Conservation (phyloP, 2,329 filamentous ascomycete genomes). For the Lachnellula occidentalis region DNA sequence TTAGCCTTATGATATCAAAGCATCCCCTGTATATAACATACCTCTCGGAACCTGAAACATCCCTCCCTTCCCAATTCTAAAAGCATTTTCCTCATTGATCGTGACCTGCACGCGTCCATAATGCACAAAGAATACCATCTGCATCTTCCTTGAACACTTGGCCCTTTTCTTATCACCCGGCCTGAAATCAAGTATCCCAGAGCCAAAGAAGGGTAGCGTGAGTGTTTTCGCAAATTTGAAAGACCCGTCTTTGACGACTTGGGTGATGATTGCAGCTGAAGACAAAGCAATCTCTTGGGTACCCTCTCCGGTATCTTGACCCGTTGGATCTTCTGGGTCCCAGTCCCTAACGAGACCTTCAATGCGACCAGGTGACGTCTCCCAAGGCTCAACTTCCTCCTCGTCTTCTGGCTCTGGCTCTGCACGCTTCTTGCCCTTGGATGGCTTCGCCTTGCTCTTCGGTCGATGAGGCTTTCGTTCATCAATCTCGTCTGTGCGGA, state of each 20-base stretch:
- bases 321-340: slow-evolving; percentile 54
- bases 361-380: slow-evolving; percentile 59
- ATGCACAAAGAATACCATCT: slow-evolving; percentile 93
- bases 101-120: slow-evolving; percentile 76
- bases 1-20: slow-evolving; percentile 6
- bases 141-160: slow-evolving; percentile 93
- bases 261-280: slow-evolving; percentile 47
- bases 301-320: slow-evolving; percentile 49
- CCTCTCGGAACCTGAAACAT: slow-evolving; percentile 94
- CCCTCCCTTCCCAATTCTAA: slow-evolving; percentile 80
- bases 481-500: slow-evolving; percentile 61
- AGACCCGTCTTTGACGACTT: slow-evolving; percentile 56
- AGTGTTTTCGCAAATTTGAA: slow-evolving; percentile 90
- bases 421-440: slow-evolving; percentile 39
- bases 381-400: slow-evolving; percentile 63
- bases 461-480: slow-evolving; percentile 31
- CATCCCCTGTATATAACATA: slow-evolving; percentile 42
- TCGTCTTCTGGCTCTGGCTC: slow-evolving; percentile 36
- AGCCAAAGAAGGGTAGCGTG: slow-evolving; percentile 78
- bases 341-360: slow-evolving; percentile 59
- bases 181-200: slow-evolving; percentile 83
- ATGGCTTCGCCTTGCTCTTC: slow-evolving; percentile 27
- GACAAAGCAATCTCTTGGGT: slow-evolving; percentile 49
- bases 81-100: slow-evolving; percentile 62
- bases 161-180: slow-evolving; percentile 76